Conservation (phyloP, 208 protist species). For the Leishmania tropica region DNA sequence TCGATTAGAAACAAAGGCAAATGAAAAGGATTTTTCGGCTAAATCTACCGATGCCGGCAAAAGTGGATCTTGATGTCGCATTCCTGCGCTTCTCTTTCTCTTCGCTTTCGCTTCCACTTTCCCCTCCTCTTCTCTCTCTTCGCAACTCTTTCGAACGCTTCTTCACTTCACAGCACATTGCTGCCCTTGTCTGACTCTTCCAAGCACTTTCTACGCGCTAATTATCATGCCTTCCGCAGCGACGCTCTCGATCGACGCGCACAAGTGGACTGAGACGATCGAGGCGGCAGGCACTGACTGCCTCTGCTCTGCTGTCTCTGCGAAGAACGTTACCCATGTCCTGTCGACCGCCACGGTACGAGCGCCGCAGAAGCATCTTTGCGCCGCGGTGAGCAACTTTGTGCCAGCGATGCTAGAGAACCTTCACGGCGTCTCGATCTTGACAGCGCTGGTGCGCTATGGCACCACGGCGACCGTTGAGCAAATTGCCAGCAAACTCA, state of each 20-base stretch:
- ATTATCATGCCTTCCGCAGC: slow-evolving; percentile 16
- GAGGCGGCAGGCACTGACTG: slow-evolving; percentile 51
- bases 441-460: slow-evolving; percentile 76
- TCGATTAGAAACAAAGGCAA: neutral
- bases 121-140: neutral
- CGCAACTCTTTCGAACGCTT: neutral
- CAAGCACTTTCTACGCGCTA: neutral
- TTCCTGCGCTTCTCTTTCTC: neutral
- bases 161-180: neutral
- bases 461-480: slow-evolving; percentile 74
- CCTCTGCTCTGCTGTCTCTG: slow-evolving; percentile 49
- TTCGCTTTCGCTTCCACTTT: neutral
- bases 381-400: slow-evolving; percentile 48
- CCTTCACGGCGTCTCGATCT: slow-evolving; percentile 51
- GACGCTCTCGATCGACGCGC: slow-evolving; percentile 54
- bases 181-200: neutral
- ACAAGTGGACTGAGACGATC: slow-evolving; percentile 70
- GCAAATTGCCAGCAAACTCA: slow-evolving; percentile 34
- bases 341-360: slow-evolving; percentile 68
- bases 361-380: slow-evolving; percentile 72
- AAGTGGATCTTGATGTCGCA: neutral
- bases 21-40: neutral
- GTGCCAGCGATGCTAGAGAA: slow-evolving; percentile 54
- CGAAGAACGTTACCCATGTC: slow-evolving; percentile 75
- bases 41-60: neutral